Base-by-base conservation (phyloP, 2,329 filamentous ascomycete genomes). In the Clonostachys byssicola region DNA sequence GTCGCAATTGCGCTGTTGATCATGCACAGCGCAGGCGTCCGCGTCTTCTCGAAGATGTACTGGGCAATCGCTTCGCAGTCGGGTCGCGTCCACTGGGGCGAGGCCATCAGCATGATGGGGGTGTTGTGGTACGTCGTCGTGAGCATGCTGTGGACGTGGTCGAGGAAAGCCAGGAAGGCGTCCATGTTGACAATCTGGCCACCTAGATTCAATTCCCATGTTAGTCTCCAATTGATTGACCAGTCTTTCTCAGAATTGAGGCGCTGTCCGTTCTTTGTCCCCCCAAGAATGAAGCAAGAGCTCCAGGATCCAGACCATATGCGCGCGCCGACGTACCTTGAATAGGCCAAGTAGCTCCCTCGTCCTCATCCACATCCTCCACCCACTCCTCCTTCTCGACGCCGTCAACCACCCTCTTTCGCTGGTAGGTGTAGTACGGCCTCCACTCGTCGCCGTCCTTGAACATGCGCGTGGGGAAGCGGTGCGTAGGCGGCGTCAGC, bases 11-110 rank as follows among this genome's bases (percentile, higher is more conserved):
- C 92, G 56, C 90, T 87, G 67, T 97, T 89, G 72, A 99, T 86
- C 52, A 97, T 78, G 57, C 88, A 92, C 45, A 99, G 87, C 0
- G 89, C 91, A 0, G 94, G 94, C 0, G 90, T 94, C 71, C 92
- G 94, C 62, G 95, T 96, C 69, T 94, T 95, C 68, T 99, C 94
- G 60, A 99, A 99, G 54, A 97, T 83, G 73, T 96, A 99, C 52
- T 94, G 89, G 13, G 92, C 88, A 54, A 99, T 85, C 38, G 80
- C 81, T 68, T 97, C 92, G 62, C 86, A 86, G 65, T 96, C 91
- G 52, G 87, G 85, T 9, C 88, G 83, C 5, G 90, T 91, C 92
- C 94, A 99, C 56, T 85, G 86, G 5, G 94, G 92, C 56, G 95
- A 89, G 8, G 88, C 81, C 67, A 97, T 87, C 52, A 99, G 81